Evolutionary conservation across 176 grass and related monocot genomes (phyloP).

Genomic region (Bolboschoenus planiculmis): DNA sequence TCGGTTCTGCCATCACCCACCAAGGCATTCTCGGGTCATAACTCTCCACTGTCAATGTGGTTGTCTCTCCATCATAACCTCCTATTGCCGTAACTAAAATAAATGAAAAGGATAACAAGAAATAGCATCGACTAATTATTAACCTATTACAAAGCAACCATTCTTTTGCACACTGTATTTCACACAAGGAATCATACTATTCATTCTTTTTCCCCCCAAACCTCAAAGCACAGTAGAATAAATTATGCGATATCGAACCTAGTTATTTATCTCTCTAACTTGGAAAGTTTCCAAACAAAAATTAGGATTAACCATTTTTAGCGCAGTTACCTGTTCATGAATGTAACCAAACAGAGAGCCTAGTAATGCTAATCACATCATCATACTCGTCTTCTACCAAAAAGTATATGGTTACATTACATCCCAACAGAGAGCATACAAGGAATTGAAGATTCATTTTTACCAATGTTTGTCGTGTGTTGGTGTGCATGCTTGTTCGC

Average conservation of each 20-base stretch:
- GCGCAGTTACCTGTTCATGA: neutral
- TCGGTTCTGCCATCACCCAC: slow-evolving; percentile 52
- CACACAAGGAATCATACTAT: neutral
- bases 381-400: neutral
- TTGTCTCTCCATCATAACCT: slow-evolving; percentile 46
- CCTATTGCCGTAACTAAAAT: slow-evolving; percentile 55
- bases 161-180: neutral
- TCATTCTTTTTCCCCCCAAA: neutral
- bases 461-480: neutral
- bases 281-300: neutral
- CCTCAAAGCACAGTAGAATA: neutral
- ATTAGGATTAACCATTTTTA: neutral
- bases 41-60: slow-evolving; percentile 48
- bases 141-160: neutral
- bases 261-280: neutral
- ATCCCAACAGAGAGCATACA: neutral
- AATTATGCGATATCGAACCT: neutral
- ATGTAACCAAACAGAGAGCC: neutral
- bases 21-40: slow-evolving; percentile 57
- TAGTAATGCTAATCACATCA: neutral
- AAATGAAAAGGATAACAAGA: neutral
- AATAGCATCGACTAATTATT: neutral
- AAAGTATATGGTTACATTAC: neutral
- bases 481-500: neutral
- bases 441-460: neutral